A percentile compares a stretch with the other conserved stretches of the same genome.
These are phyloP conservation scores for Vitis hybrid DNA, from an alignment of 177 flowering plant genomes.

Conservation along the genomic window DNA sequence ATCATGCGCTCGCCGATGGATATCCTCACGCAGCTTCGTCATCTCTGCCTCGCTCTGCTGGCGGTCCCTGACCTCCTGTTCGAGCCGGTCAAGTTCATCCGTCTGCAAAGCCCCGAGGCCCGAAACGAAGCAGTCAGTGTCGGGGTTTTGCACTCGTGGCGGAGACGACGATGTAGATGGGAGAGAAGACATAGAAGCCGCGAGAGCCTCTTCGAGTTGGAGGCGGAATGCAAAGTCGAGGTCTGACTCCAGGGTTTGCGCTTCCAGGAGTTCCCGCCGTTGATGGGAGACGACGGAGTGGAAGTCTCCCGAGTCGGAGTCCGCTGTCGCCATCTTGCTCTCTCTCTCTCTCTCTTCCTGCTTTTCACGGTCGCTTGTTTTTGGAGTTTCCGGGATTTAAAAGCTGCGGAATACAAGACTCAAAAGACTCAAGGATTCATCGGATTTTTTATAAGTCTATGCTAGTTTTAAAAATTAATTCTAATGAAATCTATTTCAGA, in stretches of 20 bases:
- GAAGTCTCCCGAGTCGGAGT: slow-evolving; percentile 13
- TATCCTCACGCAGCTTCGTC: slow-evolving; percentile 25
- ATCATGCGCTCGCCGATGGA: slow-evolving; percentile 47
- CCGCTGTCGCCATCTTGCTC: too few relatives aligned
- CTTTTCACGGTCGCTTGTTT: too few relatives aligned
- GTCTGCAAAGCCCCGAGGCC: slow-evolving; percentile 18
- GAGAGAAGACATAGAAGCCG: slow-evolving; percentile 26
- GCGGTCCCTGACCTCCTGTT: slow-evolving; percentile 39
- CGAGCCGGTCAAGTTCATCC: slow-evolving; percentile 29
- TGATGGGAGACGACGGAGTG: slow-evolving; percentile 15
- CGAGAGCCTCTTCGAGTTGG: slow-evolving; percentile 43
- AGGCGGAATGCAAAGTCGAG: slow-evolving; percentile 39
- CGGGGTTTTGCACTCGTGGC: background rate
- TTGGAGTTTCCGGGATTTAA: too few relatives aligned
- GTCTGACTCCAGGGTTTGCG: slow-evolving; percentile 25
- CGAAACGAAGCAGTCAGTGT: slow-evolving; percentile 2
- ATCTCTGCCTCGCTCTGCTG: slow-evolving; percentile 27
- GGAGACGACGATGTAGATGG: slow-evolving; percentile 21
- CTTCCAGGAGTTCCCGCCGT: slow-evolving; percentile 23
- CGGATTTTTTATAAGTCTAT: too few relatives aligned
- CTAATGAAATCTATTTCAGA: too few relatives aligned
- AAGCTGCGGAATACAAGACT: too few relatives aligned
- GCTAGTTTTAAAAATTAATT: too few relatives aligned
- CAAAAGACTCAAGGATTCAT: too few relatives aligned
- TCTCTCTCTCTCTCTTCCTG: too few relatives aligned